These are phyloP conservation scores for Populus hybrid DNA, from an alignment of 441 rosid species.

Conservation along the genomic window DNA sequence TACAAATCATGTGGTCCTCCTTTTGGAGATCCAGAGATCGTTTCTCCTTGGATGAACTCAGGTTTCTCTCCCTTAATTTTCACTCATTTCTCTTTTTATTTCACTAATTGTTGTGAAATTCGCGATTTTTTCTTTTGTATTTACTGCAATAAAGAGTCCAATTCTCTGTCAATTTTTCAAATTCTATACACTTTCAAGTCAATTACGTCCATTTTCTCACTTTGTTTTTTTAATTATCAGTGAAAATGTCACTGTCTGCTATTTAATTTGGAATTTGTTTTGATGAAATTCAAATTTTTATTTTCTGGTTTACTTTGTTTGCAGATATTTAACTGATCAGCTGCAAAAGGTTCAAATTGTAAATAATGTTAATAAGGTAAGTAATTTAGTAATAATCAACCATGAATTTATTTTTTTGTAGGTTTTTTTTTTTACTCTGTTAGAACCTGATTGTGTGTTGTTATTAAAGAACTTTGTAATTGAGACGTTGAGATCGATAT, in stretches of 20 bases:
- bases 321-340: slow-evolving; percentile 88
- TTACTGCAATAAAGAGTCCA: neutral
- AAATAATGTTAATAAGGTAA: slow-evolving; percentile 82
- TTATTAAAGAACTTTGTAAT: slow-evolving; percentile 74
- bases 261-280: neutral
- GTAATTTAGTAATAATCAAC: neutral
- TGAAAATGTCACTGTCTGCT: neutral
- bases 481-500: slow-evolving; percentile 94
- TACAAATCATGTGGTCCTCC: slow-evolving; percentile 79
- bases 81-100: neutral
- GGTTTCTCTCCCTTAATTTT: slow-evolving; percentile 37
- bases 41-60: slow-evolving; percentile 91
- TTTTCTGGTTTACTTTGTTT: slow-evolving; percentile 14
- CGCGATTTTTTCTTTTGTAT: neutral
- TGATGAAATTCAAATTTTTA: neutral
- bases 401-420: neutral
- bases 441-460: neutral
- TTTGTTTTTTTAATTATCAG: neutral
- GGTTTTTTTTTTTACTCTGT: neutral
- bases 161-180: neutral
- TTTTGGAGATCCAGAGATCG: slow-evolving; percentile 97
- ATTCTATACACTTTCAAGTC: neutral
- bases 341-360: slow-evolving; percentile 73
- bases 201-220: neutral
- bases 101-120: neutral